A percentile compares a stretch with the other conserved stretches of the same genome.
Conservation (phyloP, 768 basidiomycete species). For the Lactarius trivialis region DNA sequence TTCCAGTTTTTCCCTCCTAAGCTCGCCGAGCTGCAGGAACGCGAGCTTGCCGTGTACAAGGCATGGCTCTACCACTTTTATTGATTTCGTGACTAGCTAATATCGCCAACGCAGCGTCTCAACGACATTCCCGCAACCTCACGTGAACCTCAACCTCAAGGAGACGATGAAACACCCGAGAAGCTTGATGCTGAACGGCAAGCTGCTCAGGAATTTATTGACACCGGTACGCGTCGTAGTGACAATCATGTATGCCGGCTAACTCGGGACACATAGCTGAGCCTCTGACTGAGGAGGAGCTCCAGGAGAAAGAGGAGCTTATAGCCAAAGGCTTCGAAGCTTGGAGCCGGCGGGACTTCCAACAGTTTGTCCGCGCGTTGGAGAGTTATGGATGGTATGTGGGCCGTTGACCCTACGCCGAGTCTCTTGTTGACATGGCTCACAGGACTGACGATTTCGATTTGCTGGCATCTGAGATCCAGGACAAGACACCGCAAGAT, state of each 20-base stretch:
- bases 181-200: slow-evolving; percentile 74
- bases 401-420: not conserved
- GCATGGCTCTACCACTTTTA: slow-evolving; percentile 32
- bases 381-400: slow-evolving; percentile 77
- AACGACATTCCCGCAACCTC: slow-evolving; percentile 61
- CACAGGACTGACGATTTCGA: slow-evolving; percentile 58
- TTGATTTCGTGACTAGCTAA: not conserved
- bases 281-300: slow-evolving; percentile 84
- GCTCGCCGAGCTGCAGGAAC: slow-evolving; percentile 76
- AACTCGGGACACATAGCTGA: slow-evolving; percentile 49
- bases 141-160: slow-evolving; percentile 60
- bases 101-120: slow-evolving; percentile 37
- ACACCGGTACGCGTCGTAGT: slow-evolving; percentile 52
- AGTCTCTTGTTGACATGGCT: not conserved
- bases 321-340: slow-evolving; percentile 75
- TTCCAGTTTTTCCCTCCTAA: slow-evolving; percentile 94
- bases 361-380: slow-evolving; percentile 77
- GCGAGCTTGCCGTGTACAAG: slow-evolving; percentile 77
- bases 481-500: slow-evolving; percentile 74
- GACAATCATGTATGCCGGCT: not conserved
- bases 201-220: slow-evolving; percentile 81
- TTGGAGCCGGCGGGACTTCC: slow-evolving; percentile 93
- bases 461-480: slow-evolving; percentile 73
- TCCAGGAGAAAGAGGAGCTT: slow-evolving; percentile 71
- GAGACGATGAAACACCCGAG: slow-evolving; percentile 74